phyloP scores from a whole-genome alignment of 208 protist genomes.

The Lotmaria passim region DNA sequence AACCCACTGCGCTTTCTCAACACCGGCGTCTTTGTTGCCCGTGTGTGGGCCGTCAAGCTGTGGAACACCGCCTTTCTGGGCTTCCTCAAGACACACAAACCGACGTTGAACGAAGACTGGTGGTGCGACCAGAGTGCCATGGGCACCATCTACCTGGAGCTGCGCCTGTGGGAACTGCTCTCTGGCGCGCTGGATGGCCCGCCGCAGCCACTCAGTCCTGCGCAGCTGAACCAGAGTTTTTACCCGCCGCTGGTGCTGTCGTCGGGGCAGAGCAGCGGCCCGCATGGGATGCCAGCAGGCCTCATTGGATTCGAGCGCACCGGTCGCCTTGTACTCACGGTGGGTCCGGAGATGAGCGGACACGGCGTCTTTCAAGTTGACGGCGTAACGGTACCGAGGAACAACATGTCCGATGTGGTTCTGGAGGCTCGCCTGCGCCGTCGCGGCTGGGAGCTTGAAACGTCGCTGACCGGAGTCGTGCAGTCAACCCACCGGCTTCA shows the following conservation, averaged over 20 bases:
- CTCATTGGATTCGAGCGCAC: constrained; percentile 4
- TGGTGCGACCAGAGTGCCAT: constrained; percentile 21
- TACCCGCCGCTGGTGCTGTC: constrained; percentile 13
- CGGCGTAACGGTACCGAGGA: neutral
- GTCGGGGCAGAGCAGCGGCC: neutral
- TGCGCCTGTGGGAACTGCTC: constrained; percentile 13
- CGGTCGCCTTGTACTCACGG: constrained; percentile 12
- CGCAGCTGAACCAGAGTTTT: neutral
- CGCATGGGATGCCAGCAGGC: constrained; percentile 11
- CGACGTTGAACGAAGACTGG: neutral
- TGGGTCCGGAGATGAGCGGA: constrained; percentile 12
- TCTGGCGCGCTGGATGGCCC: constrained; percentile 7
- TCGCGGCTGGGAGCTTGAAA: neutral
- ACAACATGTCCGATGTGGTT: constrained; percentile 8
- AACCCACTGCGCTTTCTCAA: constrained; percentile 10
- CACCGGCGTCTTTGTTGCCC: constrained; percentile 11
- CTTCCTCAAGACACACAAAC: constrained; percentile 6
- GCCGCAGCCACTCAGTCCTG: neutral
- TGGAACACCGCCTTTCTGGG: constrained; percentile 11
- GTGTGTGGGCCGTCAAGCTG: constrained; percentile 16
- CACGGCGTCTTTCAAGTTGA: constrained; percentile 5
- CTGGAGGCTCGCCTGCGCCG: neutral
- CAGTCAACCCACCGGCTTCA: constrained; percentile 6
- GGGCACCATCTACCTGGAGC: constrained; percentile 9
- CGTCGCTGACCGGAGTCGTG: neutral